Evolutionary conservation across 2,329 filamentous ascomycete genomes (phyloP), one percentile per base, ranked within the genome.

Genomic region (Monascus ruber): DNA sequence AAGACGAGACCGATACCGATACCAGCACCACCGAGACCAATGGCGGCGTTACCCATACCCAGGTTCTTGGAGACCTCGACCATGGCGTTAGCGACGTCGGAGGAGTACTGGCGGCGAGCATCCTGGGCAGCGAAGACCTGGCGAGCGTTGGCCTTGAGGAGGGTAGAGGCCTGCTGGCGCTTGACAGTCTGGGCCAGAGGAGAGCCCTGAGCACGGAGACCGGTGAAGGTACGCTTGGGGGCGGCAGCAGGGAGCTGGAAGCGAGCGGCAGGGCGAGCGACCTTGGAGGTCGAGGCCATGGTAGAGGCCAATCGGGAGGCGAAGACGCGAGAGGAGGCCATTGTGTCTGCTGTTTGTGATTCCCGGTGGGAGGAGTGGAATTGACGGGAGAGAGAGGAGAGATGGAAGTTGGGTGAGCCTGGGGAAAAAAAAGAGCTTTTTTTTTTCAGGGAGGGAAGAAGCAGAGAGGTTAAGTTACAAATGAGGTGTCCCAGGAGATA

Each of bases 1-100:
- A 93, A 93, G 66, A 93, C 85, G 65, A 89, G 80, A 77, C 85
- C 85, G 72, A 91, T 93, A 85, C 85, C 85, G 70, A 91, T 85
- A 86, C 85, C 83, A 65, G 84, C 83, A 82, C 83, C 83, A 65
- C 83, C 85, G 63, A 93, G 83, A 83, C 85, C 85, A 65, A 93
- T 87, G 74, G 85, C 85, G 63, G 85, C 85, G 58, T 80, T 74
- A 71, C 83, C 83, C 83, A 87, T 87, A 77, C 83, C 83, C 63
- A 87, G 68, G 81, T 87, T 87, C 79, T 86, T 83, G 70, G 83
- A 87, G 72, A 85, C 83, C 77, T 87, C 82, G 67, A 88, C 83
- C 74, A 88, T 81, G 69, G 83, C 83, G 76, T 58, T 46, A 72
- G 83, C 83, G 70, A 88, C 84, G 79, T 88, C 83, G 63, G 83